A percentile compares a stretch with the other conserved stretches of the same genome.
Evolutionary conservation across 148 eudicot genomes (phyloP).

Genomic region (Chenopodium berlandieri): DNA sequence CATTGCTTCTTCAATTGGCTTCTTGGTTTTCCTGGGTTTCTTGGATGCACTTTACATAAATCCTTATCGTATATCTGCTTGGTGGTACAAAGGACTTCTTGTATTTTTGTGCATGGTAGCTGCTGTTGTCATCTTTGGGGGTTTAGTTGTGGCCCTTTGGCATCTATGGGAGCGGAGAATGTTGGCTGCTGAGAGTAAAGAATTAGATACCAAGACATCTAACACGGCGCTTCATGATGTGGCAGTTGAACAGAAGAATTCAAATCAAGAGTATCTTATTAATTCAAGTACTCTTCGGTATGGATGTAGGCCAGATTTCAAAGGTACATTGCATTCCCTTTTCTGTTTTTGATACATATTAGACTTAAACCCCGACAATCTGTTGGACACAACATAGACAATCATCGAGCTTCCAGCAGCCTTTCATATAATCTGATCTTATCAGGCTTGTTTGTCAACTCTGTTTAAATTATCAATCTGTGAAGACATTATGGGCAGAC

Average conservation of each 20-base stretch:
- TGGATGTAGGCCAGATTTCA: constrained; percentile 74
- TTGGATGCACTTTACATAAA: constrained; percentile 55
- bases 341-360: neutral
- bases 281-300: constrained; percentile 39
- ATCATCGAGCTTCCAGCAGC: neutral
- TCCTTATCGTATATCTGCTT: constrained; percentile 39
- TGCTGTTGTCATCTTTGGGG: constrained; percentile 70
- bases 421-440: neutral
- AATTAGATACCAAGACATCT: constrained; percentile 9
- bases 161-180: constrained; percentile 61
- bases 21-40: constrained; percentile 48
- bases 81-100: constrained; percentile 95
- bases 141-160: constrained; percentile 62
- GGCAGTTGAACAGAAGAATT: constrained; percentile 24
- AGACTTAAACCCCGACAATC: neutral
- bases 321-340: constrained; percentile 40
- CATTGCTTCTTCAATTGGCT: constrained; percentile 57
- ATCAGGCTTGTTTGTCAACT: neutral
- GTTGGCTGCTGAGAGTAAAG: constrained; percentile 30
- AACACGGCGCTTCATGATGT: constrained; percentile 24
- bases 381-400: neutral
- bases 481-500: neutral
- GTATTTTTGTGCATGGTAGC: constrained; percentile 65
- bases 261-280: constrained; percentile 24
- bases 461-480: neutral